Base-by-base conservation (phyloP, 2,329 filamentous ascomycete genomes). In the Kalmusia sp. region DNA sequence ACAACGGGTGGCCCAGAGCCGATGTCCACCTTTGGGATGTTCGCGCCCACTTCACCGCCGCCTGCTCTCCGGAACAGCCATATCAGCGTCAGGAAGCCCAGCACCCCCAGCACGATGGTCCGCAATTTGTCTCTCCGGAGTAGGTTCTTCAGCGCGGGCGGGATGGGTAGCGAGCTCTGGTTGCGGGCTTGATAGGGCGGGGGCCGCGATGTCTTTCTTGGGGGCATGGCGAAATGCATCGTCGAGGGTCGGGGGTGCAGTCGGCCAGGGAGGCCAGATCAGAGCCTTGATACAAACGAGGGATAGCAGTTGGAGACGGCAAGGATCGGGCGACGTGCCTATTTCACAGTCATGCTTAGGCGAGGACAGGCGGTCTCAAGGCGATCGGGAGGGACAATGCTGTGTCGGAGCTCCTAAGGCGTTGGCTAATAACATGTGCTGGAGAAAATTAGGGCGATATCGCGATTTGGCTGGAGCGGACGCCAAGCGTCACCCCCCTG, bases 161-260 rank as follows among this genome's bases (percentile, higher is more conserved):
- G 70, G 21, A 72, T 57, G 8, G 58, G 57, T 33, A 68, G 52
- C n/a, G 54, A 52, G 27, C 54, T 64, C 68, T 86, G 78, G 60
- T 83, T 81, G 67, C 86, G 82, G 41, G 84, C 81, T 60, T 82
- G 82, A 76, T 91, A 93, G 25, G 88, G 87, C 61, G 87, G 85
- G 62, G 89, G 86, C 70, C 89, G 87, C 61, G 90, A 93, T 69
- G 84, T 87, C 78, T 93, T 96, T 75, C 92, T 89, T 68, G 91
- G 86, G 50, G 92, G 92, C 66, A 96, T 87, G 59, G 93, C 92
- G 81, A 93, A 92, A 75, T 96, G 93, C 92, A 96, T 79, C 53
- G 59, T 95, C 64, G 65, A 57, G 44, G 38, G 34, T 47, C 44
- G 53, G 35, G 35, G 51, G 50, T 47, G 33, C 45, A 45, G 40